phyloP scores from a whole-genome alignment of 257 asterid species.

The Schizonepeta tenuifolia region DNA sequence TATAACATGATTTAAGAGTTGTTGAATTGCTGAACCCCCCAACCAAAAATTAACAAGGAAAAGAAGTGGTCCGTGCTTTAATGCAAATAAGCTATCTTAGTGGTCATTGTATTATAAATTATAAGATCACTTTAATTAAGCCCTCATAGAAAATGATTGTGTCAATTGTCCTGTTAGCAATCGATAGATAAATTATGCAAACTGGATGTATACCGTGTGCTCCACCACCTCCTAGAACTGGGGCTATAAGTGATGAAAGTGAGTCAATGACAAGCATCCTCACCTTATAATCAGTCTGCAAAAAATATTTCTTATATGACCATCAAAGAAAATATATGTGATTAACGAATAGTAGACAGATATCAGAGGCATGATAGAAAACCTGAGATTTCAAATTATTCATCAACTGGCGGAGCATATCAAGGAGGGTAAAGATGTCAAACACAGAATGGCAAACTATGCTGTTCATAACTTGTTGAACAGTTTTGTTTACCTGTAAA shows the following conservation, averaged over 20 bases:
- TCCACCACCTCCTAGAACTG: slow-evolving; percentile 80
- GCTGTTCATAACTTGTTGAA: slow-evolving; percentile 60
- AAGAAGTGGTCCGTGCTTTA: background rate
- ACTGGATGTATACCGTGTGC: slow-evolving; percentile 57
- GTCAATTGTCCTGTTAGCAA: slow-evolving; percentile 2
- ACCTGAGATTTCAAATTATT: slow-evolving; percentile 66
- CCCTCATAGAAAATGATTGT: background rate
- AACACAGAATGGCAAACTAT: slow-evolving; percentile 63
- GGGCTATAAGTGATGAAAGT: slow-evolving; percentile 81
- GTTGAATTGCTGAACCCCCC: slow-evolving; percentile 9
- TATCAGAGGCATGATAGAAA: slow-evolving; percentile 14
- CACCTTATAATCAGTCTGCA: slow-evolving; percentile 52
- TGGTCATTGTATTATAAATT: background rate
- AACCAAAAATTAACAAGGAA: background rate
- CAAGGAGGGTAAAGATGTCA: slow-evolving; percentile 75
- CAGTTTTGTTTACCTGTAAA: slow-evolving; percentile 47
- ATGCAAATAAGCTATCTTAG: slow-evolving; percentile 4
- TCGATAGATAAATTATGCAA: background rate
- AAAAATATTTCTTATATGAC: slow-evolving; percentile 9
- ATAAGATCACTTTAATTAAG: background rate
- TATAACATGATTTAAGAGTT: slow-evolving; percentile 11
- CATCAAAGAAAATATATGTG: slow-evolving; percentile 2
- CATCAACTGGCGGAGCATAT: slow-evolving; percentile 65
- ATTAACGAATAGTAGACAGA: slow-evolving; percentile 22
- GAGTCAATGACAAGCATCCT: slow-evolving; percentile 81